Percentiles rank a stretch among this genome's conserved stretches.
Evolutionary conservation across 306 rosid genomes (phyloP).

Genomic region (Quercus mongolica): DNA sequence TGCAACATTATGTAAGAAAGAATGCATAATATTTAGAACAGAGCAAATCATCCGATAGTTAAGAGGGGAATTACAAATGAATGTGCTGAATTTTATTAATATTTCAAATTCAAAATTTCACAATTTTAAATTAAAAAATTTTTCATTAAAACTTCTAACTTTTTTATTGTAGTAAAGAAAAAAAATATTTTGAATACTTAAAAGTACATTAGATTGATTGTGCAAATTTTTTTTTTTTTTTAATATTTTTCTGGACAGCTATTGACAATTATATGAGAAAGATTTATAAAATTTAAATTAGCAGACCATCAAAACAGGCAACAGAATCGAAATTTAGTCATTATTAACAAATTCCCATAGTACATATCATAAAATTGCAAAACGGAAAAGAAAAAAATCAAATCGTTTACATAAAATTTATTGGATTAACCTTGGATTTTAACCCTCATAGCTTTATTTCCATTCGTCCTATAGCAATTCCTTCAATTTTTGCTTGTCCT

Average conservation of each 20-base stretch:
- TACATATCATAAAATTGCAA: background rate
- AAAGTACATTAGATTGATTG: too few relatives aligned
- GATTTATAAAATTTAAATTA: background rate
- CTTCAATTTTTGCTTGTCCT: background rate
- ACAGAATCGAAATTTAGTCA: background rate
- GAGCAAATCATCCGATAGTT: too few relatives aligned
- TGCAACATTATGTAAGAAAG: background rate
- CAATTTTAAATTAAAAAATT: too few relatives aligned
- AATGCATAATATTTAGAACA: too few relatives aligned
- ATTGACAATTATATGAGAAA: background rate
- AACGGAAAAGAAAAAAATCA: background rate
- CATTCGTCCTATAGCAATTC: background rate
- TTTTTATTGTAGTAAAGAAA: too few relatives aligned
- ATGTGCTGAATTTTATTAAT: too few relatives aligned
- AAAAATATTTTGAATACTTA: too few relatives aligned
- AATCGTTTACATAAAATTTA: background rate
- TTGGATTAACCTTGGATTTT: background rate
- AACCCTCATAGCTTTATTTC: background rate
- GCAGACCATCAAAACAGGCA: background rate
- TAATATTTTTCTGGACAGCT: background rate
- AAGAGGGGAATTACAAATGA: too few relatives aligned
- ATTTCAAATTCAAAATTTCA: too few relatives aligned
- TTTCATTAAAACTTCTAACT: too few relatives aligned
- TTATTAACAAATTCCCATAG: background rate
- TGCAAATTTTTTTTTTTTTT: too few relatives aligned